Evolutionary conservation across 306 rosid genomes (phyloP), one percentile per base, ranked within the genome.

Genomic region (Geum urbanum): DNA sequence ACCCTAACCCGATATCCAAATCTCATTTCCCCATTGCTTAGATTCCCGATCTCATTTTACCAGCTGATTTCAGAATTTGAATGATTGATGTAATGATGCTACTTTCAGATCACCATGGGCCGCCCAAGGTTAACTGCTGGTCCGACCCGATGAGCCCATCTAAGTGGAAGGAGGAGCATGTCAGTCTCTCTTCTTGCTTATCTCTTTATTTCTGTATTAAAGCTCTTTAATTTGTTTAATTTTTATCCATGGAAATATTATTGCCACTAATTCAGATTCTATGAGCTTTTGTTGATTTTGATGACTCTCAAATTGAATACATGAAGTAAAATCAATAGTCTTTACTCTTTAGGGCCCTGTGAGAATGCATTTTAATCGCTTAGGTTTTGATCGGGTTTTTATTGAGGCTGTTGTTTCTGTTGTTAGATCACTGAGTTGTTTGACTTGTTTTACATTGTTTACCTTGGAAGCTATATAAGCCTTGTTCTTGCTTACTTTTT

Each of bases 111-210:
- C 92, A 74, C 79, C 91, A 95, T 86, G 97, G 92, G 4, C 73
- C 97, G 5, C 81, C 96, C 16, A 91, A 35, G 84, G 80, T 95
- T 82, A 86, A 81, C 72, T 52, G 59, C 43, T 95, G 97, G 99
- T 43, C 81, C 69, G 99, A 95, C 79, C 99, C 99, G 71, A 51
- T 75, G 91, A 91, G 83, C 82, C 99, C 99, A 62, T 81, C 97
- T 49, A 84, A 87, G 76, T 95, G 99, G 99, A 95, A 95, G 92
- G 97, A 95, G 74, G 99, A 95, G 84, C 99, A 95, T 66, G 97
- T 95, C 75, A 84, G 97, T 79, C 43, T 39, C 32, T 54, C 72
- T 32, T 11, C 72, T 37, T 7, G 4, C 60, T 40, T 50, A 20
- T 9, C 3, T 45, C 51, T 41, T 20, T 43, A 10, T 69, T 69